Base-by-base conservation (phyloP, 31 red algal genomes). In the Bonnemaisonia californica region DNA sequence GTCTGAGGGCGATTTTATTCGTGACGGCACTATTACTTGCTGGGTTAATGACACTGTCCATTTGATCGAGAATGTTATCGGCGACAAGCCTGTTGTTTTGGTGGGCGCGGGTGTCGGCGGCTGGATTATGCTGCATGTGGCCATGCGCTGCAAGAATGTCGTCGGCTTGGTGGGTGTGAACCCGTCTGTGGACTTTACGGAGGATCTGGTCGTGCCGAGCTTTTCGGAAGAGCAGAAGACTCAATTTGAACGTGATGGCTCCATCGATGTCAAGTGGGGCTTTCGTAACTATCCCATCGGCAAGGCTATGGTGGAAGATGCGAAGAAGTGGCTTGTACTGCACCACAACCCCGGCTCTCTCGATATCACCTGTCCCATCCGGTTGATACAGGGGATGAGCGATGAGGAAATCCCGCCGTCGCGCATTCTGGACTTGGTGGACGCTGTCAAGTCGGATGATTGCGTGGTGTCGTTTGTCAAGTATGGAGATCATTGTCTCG, bases 71-170 rank as follows among this genome's bases (percentile, higher is more conserved):
- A 31, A 83, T 31, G 79, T 79, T 22, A 48, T 57, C 24, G 62
- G 77, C 16, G 73, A 82, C 64, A 78, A 83, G 47, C 37, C 57
- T 23, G 97, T 99, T 11, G 63, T 99, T 27, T 62, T 95, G 13
- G 97, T 94, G 3, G 94, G 93, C 30, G 83, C 80, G 22, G 97
- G 97, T 4, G 79, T 99, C 48, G 97, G 97, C 31, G 93, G 90
- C 26, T 99, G 97, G 97, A 93, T 99, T 16, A 90, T 88, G 86
- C 80, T 99, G 60, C 90, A 96, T 33, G 83, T 96, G 7, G 91
- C 97, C n/a, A 81, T 94, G 77, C 8, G 48, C 41, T 31, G 94
- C 24, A 85, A 87, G 40, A 45, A 96, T 30, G 89, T 99, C 0
- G 58, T 88, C 19, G 97, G 97, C 33, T 40, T 99, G 3, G 90